Conservation (phyloP, 352 stramenopile genomes). For the Halophytophthora polymorphica region DNA sequence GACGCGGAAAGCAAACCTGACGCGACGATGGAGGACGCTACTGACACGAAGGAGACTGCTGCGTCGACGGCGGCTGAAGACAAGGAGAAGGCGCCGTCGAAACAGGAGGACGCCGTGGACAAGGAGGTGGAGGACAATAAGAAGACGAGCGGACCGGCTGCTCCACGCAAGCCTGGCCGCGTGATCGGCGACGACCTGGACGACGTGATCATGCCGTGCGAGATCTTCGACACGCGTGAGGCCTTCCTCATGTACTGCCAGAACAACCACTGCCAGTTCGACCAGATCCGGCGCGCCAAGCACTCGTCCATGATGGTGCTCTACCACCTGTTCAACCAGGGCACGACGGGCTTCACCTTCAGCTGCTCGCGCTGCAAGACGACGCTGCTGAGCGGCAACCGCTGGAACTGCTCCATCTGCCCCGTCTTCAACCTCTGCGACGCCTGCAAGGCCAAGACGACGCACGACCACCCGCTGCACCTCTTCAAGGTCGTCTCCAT, state of each 20-base stretch:
- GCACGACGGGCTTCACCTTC: conserved; percentile 97
- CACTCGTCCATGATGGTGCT: conserved; percentile 86
- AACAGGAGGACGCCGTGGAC: not conserved
- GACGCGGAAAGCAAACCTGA: conserved; percentile 22
- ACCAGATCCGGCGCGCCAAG: conserved; percentile 79
- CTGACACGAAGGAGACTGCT: conserved; percentile 1
- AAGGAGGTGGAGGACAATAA: conserved; percentile 27
- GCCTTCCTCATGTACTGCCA: conserved; percentile 89
- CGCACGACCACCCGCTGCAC: conserved; percentile 90
- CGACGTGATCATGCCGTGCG: conserved; percentile 96
- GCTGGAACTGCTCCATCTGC: conserved; percentile 96
- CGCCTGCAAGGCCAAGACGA: conserved; percentile 91
- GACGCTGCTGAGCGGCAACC: conserved; percentile 93
- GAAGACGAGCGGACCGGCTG: conserved; percentile 12
- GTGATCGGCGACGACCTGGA: conserved; percentile 61
- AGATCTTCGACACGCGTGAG: conserved; percentile 93
- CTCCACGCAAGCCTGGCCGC: conserved; percentile 23
- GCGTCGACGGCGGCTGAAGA: conserved; percentile 19
- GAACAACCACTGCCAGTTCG: conserved; percentile 86
- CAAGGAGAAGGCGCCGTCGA: conserved; percentile 14
- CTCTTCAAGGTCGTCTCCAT: conserved; percentile 92
- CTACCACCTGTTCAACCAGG: conserved; percentile 89
- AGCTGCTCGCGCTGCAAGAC: conserved; percentile 94
- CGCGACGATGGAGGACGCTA: not conserved
- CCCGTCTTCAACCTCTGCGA: conserved; percentile 96